These are phyloP conservation scores for Debaryomyces fabryi DNA, from an alignment of 1,139 yeast genomes.

Conservation along the genomic window DNA sequence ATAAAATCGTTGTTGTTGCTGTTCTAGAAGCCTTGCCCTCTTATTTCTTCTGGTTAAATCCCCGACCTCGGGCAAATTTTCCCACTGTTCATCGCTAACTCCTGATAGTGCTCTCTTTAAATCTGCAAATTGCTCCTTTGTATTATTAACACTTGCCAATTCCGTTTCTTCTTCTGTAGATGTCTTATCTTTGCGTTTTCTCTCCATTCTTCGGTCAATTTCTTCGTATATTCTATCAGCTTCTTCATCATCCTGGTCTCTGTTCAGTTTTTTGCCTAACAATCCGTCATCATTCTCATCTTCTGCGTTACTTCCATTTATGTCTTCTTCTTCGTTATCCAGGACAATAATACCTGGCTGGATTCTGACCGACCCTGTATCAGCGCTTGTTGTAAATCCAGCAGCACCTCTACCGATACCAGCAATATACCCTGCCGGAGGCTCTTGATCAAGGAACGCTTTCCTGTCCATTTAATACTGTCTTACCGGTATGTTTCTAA, in stretches of 20 bases:
- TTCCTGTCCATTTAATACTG: slow-evolving; percentile 44
- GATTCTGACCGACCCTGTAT: slow-evolving; percentile 55
- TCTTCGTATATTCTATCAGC: slow-evolving; percentile 72
- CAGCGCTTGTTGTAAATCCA: slow-evolving; percentile 87
- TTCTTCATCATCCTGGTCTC: slow-evolving; percentile 65
- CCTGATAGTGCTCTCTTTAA: slow-evolving; percentile 62
- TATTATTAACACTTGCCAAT: slow-evolving; percentile 20
- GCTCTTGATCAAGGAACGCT: slow-evolving; percentile 79
- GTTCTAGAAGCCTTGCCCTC: slow-evolving; percentile 64
- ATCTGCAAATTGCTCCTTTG: slow-evolving; percentile 40
- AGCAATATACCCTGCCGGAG: slow-evolving; percentile 90
- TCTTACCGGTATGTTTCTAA: not conserved
- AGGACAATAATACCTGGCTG: slow-evolving; percentile 39
- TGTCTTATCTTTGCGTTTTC: slow-evolving; percentile 33
- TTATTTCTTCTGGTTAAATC: slow-evolving; percentile 84
- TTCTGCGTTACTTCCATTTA: slow-evolving; percentile 31
- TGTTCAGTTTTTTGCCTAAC: slow-evolving; percentile 25
- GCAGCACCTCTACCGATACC: slow-evolving; percentile 96
- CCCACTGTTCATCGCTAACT: slow-evolving; percentile 78
- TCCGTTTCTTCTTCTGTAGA: slow-evolving; percentile 24
- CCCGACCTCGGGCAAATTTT: slow-evolving; percentile 80
- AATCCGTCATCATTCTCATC: slow-evolving; percentile 32
- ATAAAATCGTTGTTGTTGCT: slow-evolving; percentile 68
- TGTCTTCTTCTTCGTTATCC: slow-evolving; percentile 20
- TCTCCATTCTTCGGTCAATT: slow-evolving; percentile 59